A percentile compares a stretch with the other conserved stretches of the same genome.
These are phyloP conservation scores for Vitis vinifera DNA, from an alignment of 164 flowering plant genomes.

Conservation along the genomic window DNA sequence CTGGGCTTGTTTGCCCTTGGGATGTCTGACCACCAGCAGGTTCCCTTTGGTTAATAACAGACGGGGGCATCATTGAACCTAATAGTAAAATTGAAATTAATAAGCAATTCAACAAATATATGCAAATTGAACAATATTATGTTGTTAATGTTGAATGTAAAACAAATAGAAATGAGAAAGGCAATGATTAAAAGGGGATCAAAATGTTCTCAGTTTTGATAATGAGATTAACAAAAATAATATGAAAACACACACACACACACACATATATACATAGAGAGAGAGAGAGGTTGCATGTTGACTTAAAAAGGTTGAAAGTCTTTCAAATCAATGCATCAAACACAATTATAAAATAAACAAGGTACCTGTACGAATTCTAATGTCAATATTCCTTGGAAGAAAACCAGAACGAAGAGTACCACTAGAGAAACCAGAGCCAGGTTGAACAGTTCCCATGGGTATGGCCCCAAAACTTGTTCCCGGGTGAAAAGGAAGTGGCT, in stretches of 20 bases:
- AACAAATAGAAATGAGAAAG: no score
- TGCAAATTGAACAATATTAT: no score
- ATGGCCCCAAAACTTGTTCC: constrained; percentile 60
- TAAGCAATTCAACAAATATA: no score
- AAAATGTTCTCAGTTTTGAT: no score
- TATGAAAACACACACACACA: no score
- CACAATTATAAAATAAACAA: neutral
- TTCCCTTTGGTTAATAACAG: constrained; percentile 41
- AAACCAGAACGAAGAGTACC: constrained; percentile 38
- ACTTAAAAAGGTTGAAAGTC: no score
- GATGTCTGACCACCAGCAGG: constrained; percentile 39
- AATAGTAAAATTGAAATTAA: neutral
- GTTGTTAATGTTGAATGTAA: no score
- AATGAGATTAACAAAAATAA: no score
- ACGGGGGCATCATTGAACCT: constrained; percentile 31
- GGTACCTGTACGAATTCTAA: constrained; percentile 80
- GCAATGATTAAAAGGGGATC: no score
- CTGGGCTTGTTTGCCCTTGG: constrained; percentile 34
- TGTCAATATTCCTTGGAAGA: constrained; percentile 74
- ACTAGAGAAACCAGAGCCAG: constrained; percentile 45
- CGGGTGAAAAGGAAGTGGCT: constrained; percentile 80
- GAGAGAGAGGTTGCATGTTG: no score
- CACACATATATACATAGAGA: no score
- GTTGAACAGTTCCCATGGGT: constrained; percentile 49
- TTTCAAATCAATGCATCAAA: neutral